Conservation (phyloP, 2,329 filamentous ascomycete genomes). For the Hypoxylon sp. region DNA sequence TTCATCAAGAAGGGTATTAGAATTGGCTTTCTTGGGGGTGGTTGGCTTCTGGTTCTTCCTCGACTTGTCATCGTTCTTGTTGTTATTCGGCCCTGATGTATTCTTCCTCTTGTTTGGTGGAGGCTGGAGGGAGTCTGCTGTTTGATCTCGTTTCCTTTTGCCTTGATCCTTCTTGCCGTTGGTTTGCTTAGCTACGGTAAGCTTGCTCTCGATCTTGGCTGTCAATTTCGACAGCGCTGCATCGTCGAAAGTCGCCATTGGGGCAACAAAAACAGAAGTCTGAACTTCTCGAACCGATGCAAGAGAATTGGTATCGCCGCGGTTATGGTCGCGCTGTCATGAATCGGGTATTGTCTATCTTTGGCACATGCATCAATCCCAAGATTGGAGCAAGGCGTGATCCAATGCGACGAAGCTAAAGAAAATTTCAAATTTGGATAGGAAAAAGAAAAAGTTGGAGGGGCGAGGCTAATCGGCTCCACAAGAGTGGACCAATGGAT, state of each 20-base stretch:
- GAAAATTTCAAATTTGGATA: slow-evolving; percentile 37
- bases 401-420: slow-evolving; percentile 33
- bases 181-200: slow-evolving; percentile 58
- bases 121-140: slow-evolving; percentile 42
- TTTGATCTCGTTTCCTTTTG: slow-evolving; percentile 63
- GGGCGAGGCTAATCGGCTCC: slow-evolving; percentile 45
- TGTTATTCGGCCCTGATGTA: slow-evolving; percentile 34
- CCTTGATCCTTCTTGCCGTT: slow-evolving; percentile 46
- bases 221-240: slow-evolving; percentile 68
- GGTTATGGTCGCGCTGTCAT: not conserved
- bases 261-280: not conserved
- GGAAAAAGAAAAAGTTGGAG: slow-evolving; percentile 50
- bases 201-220: slow-evolving; percentile 68
- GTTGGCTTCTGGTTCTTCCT: slow-evolving; percentile 18
- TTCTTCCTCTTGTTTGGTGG: slow-evolving; percentile 51
- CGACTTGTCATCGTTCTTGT: slow-evolving; percentile 22
- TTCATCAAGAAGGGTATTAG: slow-evolving; percentile 68
- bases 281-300: not conserved
- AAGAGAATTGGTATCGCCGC: not conserved
- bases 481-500: slow-evolving; percentile 25
- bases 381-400: slow-evolving; percentile 4
- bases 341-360: slow-evolving; percentile 7
- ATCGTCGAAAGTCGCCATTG: slow-evolving; percentile 63
- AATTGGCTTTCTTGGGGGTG: slow-evolving; percentile 49
- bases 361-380: not conserved